Evolutionary conservation across 2,329 filamentous ascomycete genomes (phyloP).

Genomic region (Tolypocladium cylindrosporum): DNA sequence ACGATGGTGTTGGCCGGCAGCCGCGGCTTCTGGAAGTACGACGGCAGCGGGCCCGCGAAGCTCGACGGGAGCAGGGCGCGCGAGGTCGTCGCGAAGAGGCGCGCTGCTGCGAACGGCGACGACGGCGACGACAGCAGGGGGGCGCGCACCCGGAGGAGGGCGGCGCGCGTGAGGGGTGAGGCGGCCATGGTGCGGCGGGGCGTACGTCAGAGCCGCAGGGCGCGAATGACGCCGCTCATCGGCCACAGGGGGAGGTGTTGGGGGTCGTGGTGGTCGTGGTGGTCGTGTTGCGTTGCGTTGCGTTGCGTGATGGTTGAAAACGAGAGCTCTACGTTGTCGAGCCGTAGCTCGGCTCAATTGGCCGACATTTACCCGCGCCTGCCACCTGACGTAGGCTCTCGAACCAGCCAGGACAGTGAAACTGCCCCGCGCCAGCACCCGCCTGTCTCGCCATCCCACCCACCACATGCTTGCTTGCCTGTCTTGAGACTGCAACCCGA

Average conservation of each 20-base stretch:
- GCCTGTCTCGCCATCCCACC: neutral
- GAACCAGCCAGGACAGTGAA: constrained; percentile 5
- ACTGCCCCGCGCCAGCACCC: constrained; percentile 5
- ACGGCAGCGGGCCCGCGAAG: constrained; percentile 34
- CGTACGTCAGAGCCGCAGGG: constrained; percentile 6
- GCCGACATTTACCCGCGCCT: constrained; percentile 1
- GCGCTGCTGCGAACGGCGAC: constrained; percentile 10
- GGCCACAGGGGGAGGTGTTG: neutral
- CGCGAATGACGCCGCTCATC: constrained; percentile 5
- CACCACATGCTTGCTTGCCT: neutral
- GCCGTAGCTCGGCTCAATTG: neutral
- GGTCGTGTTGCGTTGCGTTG: too few relatives aligned
- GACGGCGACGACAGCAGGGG: constrained; percentile 6
- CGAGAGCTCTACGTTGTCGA: neutral
- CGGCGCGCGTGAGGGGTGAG: constrained; percentile 13
- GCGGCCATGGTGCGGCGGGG: constrained; percentile 13
- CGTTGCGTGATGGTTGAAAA: neutral
- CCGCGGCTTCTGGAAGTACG: constrained; percentile 68
- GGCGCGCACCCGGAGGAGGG: constrained; percentile 4
- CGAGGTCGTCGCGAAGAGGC: constrained; percentile 20
- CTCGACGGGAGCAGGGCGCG: constrained; percentile 21
- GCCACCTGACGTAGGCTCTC: neutral
- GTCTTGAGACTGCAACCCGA: neutral
- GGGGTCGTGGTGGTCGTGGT: neutral
- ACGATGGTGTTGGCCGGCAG: constrained; percentile 90